Conservation (phyloP, 495 filamentous ascomycete genomes). For the Hyphodiscus hymeniophilus region DNA sequence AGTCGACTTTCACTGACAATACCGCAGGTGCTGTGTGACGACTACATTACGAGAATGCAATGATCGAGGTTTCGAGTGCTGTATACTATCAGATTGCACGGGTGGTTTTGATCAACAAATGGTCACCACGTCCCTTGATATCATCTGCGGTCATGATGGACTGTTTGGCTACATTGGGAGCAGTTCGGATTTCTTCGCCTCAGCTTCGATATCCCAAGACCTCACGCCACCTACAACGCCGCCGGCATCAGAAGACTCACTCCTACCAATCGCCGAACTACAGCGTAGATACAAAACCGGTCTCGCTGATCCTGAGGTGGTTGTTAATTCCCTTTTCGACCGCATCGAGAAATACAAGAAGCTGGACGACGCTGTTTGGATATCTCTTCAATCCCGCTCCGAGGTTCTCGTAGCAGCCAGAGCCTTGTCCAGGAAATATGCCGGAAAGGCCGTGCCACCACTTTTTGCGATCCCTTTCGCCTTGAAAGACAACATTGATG, state of each 20-base stretch:
- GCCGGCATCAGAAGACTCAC: conserved; percentile 17
- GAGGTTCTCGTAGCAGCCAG: conserved; percentile 34
- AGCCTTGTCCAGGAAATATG: conserved; percentile 33
- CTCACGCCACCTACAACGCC: conserved; percentile 28
- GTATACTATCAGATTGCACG: conserved; percentile 34
- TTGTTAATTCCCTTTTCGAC: conserved; percentile 32
- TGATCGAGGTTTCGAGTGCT: conserved; percentile 68
- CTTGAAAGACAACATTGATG: conserved; percentile 58
- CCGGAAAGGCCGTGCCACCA: conserved; percentile 41
- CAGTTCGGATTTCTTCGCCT: conserved; percentile 29
- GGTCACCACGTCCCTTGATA: conserved; percentile 30
- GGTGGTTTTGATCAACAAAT: conserved; percentile 30
- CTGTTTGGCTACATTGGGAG: conserved; percentile 24
- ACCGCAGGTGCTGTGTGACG: conserved; percentile 56
- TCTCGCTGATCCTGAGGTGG: conserved; percentile 23
- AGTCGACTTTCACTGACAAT: conserved; percentile 30
- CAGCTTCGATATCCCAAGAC: conserved; percentile 21
- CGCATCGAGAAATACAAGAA: conserved; percentile 36
- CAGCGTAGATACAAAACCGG: conserved; percentile 27
- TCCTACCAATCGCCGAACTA: conserved; percentile 29
- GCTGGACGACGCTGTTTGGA: conserved; percentile 47
- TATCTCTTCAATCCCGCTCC: conserved; percentile 34
- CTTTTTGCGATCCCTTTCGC: conserved; percentile 58
- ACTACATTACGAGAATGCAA: conserved; percentile 64
- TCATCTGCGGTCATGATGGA: conserved; percentile 28